Evolutionary conservation across 129 eudicot species (phyloP), one percentile per base, ranked within the genome.

Genomic region (Flaveria ramosissima): DNA sequence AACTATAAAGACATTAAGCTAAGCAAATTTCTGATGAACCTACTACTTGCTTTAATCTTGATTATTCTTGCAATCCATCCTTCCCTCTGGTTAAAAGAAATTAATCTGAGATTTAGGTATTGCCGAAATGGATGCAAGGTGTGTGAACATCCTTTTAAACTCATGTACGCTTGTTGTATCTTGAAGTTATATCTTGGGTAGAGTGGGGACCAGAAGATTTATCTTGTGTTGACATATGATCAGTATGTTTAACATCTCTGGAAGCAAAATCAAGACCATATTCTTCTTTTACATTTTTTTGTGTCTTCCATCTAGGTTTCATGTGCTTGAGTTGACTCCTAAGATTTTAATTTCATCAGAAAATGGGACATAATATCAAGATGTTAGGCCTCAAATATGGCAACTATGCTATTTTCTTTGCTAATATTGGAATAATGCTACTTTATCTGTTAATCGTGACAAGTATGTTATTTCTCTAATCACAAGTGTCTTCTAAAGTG

Each of bases 321-420:
- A 7, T 53, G 12, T 53, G 60, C 24, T 53, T 53, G 11, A 53
- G 24, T n/a, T 53, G 24, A 6, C 24, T 53, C 3, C 2, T 53
- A 53, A 17, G 23, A 53, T 53, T 4, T n/a, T 53, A 17, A 2
- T 53, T 53, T n/a, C 20, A 53, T 17, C 23, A 1, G 60, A 23
- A 53, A 53, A n/a, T 53, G 60, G 24, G 60, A 53, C 12, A 17
- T n/a, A 53, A 53, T n/a, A 53, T 53, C 60, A 53, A 53, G 60
- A 53, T 53, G 2, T 3, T 53, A 6, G 60, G 23, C 23, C 21
- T 17, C 24, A 7, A 5, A 53, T 53, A 17, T 17, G 61, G 61
- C 20, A 17, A 17, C 9, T 17, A 7, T 7, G 61, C 26, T n/a
- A 53, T 53, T 53, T 53, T 19, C 61, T 53, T 53, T 1, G 61